Base-by-base conservation (phyloP, 176 grass and related monocot species). In the Bothriochloa decipiens region DNA sequence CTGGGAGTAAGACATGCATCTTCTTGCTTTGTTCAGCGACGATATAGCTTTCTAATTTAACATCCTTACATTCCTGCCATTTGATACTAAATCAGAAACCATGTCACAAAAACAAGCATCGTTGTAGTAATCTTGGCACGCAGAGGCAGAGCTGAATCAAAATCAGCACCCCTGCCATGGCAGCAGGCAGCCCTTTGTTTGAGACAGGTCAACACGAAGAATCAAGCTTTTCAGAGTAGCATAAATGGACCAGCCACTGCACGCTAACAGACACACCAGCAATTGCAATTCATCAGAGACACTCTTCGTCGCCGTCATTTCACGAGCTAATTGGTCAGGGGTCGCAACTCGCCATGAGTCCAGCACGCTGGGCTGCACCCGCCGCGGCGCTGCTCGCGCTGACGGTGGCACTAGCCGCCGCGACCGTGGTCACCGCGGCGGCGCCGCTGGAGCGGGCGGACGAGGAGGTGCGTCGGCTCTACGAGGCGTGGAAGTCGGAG, bases 401-500 rank as follows among this genome's bases (percentile, higher is more conserved):
- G 6, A 60, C 67, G 20, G 55, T 41, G 36, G 55, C 75, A 42
- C 8, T 63, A 55, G 11, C 11, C 11, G n/a, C 75, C 57, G 57
- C 33, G 73, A 6, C 33, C 11, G n/a, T n/a, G n/a, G 33, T n/a
- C 22, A 13, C 39, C 3, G n/a, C 7, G 11, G 11, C 77, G 76
- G 23, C 61, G 16, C 40, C 41, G 25, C 2, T 6, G 58, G 37
- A 79, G 41, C 77, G 77, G 9, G 43, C 77, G 16, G 40, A 32
- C 77, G 61, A 33, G 1, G 77, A 79, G 61, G 61, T 66, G 25
- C 25, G 23, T 15, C 61, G 16, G 8, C 8, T 79, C 4, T 79
- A 79, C 77, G 77, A 79, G 25, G 25, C 40, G 40, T 79, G 77
- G 77, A 79, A 22, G 77, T 45, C 39, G 15, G 17, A 79, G 58